Conservation (phyloP, 2,329 filamentous ascomycete genomes). For the Beauveria pseudobassiana region DNA sequence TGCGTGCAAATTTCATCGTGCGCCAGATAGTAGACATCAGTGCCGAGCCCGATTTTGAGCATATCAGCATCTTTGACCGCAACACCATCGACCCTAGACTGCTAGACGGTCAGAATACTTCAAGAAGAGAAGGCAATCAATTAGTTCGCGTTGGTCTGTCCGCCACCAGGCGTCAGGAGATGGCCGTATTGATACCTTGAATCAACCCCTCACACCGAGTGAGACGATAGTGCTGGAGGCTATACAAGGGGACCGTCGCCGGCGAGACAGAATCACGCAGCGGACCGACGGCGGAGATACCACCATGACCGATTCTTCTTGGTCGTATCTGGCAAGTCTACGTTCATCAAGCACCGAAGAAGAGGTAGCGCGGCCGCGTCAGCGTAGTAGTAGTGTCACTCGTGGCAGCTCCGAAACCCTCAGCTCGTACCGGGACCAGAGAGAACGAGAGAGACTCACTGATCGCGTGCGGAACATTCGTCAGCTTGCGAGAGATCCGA, state of each 20-base stretch:
- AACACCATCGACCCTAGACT: constrained; percentile 46
- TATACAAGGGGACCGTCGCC: constrained; percentile 44
- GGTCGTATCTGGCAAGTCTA: constrained; percentile 16
- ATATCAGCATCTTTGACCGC: constrained; percentile 48
- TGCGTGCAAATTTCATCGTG: constrained; percentile 57
- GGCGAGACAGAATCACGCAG: constrained; percentile 35
- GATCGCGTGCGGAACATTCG: constrained; percentile 27
- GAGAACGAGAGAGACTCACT: constrained; percentile 27
- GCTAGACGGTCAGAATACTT: constrained; percentile 38
- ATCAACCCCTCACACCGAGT: constrained; percentile 44
- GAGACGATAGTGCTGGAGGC: constrained; percentile 52
- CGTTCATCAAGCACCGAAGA: constrained; percentile 17
- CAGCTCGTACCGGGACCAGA: constrained; percentile 29
- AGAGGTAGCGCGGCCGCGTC: constrained; percentile 22
- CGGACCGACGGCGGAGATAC: constrained; percentile 18
- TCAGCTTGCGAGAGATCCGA: constrained; percentile 25
- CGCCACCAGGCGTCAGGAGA: constrained; percentile 12
- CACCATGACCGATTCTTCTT: constrained; percentile 14
- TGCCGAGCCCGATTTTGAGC: constrained; percentile 48
- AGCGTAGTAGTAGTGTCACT: constrained; percentile 29
- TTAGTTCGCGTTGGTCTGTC: neutral
- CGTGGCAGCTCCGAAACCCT: constrained; percentile 33
- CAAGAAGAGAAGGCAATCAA: constrained; percentile 22
- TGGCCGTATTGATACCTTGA: constrained; percentile 36
- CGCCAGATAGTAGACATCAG: constrained; percentile 64